Percentiles rank a stretch among this genome's conserved stretches.
These are phyloP conservation scores for Phialophora macrospora DNA, from an alignment of 2,329 filamentous ascomycete genomes.

Conservation along the genomic window DNA sequence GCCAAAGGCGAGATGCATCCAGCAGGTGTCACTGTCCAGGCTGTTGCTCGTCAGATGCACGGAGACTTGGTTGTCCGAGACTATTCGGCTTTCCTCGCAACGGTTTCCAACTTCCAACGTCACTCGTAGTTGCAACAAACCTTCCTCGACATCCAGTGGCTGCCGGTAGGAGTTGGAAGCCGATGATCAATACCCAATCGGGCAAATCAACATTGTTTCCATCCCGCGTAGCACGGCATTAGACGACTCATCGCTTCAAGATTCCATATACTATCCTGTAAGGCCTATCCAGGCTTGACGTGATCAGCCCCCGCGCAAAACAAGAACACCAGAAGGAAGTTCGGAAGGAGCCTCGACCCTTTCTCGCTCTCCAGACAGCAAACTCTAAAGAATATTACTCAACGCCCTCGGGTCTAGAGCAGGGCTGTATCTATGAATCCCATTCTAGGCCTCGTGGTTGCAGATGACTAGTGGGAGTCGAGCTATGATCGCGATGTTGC, in stretches of 20 bases:
- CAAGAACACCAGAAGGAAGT: slow-evolving; percentile 1
- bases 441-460: not conserved
- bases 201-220: not conserved
- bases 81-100: not conserved
- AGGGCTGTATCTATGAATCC: not conserved
- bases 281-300: not conserved
- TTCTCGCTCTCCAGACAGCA: not conserved
- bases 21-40: not conserved
- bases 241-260: not conserved
- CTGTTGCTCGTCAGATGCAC: not conserved
- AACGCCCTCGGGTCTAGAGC: not conserved
- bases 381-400: too few relatives aligned
- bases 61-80: not conserved
- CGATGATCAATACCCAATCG: not conserved
- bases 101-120: not conserved
- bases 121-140: not conserved
- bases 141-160: not conserved
- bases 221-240: slow-evolving; percentile 20
- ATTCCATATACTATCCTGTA: not conserved
- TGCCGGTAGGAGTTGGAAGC: slow-evolving; percentile 1
- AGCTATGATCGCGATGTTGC: not conserved
- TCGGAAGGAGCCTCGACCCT: not conserved
- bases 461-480: not conserved
- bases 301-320: not conserved
- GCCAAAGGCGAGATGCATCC: not conserved